Evolutionary conservation across 371 early-diverging fungal genomes (phyloP).

Genomic region (Lichtheimia ornata): DNA sequence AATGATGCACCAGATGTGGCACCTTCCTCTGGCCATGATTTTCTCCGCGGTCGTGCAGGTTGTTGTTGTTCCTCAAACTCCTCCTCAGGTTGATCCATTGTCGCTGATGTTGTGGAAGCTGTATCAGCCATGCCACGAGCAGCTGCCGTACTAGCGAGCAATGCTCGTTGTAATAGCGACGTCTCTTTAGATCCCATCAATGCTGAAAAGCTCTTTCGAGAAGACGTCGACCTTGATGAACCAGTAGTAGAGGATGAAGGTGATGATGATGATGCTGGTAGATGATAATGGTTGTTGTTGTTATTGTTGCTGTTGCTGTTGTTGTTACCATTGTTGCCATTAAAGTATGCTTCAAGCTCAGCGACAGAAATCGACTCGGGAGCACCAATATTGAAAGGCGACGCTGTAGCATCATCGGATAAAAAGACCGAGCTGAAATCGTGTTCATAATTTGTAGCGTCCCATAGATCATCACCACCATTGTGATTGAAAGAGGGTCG

Average conservation of each 20-base stretch:
- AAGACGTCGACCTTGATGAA: background rate
- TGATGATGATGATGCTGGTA: conserved; percentile 11
- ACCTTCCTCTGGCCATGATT: conserved; percentile 21
- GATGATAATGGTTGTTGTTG: background rate
- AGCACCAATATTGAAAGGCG: conserved; percentile 37
- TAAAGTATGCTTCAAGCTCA: conserved; percentile 50
- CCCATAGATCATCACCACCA: conserved; percentile 48
- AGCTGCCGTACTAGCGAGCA: conserved; percentile 15
- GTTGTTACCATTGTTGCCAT: conserved; percentile 11
- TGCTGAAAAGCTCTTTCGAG: conserved; percentile 19
- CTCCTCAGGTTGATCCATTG: conserved; percentile 10
- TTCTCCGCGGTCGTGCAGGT: conserved; percentile 10
- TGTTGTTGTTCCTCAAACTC: background rate
- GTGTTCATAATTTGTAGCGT: conserved; percentile 26
- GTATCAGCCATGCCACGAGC: conserved; percentile 20
- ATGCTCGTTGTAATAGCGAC: conserved; percentile 36
- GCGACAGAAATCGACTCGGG: conserved; percentile 52
- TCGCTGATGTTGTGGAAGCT: conserved; percentile 23
- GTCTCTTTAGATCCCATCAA: conserved; percentile 15
- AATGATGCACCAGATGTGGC: conserved; percentile 7
- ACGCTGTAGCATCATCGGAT: conserved; percentile 16
- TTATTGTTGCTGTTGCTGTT: background rate
- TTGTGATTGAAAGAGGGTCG: conserved; percentile 7
- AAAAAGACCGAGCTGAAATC: conserved; percentile 48
- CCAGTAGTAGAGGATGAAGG: conserved; percentile 1